Conservation (phyloP, 257 asterid species). For the Solanum rostratum region DNA sequence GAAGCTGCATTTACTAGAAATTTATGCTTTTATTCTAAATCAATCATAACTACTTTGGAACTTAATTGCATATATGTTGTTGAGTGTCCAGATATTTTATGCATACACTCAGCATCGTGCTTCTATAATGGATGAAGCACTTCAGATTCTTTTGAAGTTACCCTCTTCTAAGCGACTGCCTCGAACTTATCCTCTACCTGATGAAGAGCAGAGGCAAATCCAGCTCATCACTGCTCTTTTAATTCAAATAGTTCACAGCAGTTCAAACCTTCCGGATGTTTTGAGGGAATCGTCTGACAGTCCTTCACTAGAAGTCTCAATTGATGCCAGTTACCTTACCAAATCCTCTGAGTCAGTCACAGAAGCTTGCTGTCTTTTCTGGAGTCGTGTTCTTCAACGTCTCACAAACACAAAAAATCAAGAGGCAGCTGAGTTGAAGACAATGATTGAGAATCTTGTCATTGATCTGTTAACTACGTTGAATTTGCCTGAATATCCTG, state of each 20-base stretch:
- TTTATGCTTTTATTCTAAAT: neutral
- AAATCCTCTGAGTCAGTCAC: constrained; percentile 84
- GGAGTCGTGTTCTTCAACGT: constrained; percentile 98
- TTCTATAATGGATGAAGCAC: constrained; percentile 90
- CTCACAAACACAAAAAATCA: constrained; percentile 73
- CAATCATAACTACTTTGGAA: constrained; percentile 7
- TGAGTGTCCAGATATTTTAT: constrained; percentile 55
- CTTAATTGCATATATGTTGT: constrained; percentile 2
- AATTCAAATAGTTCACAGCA: constrained; percentile 74
- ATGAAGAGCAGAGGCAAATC: constrained; percentile 92
- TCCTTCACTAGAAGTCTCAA: constrained; percentile 53
- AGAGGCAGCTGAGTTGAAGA: constrained; percentile 83
- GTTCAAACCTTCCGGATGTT: constrained; percentile 87
- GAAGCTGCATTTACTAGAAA: neutral
- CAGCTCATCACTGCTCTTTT: constrained; percentile 83
- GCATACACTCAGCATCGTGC: constrained; percentile 67
- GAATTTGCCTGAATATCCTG: constrained; percentile 96
- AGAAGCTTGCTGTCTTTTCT: constrained; percentile 92
- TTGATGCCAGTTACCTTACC: constrained; percentile 68
- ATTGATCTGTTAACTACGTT: constrained; percentile 80
- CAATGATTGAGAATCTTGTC: constrained; percentile 89
- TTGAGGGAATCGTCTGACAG: constrained; percentile 48
- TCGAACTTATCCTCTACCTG: constrained; percentile 89
- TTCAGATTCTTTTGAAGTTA: constrained; percentile 75
- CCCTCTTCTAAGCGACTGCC: constrained; percentile 86